phyloP scores from a whole-genome alignment of 495 filamentous ascomycete genomes.

The Lasiosphaeris hirsuta region DNA sequence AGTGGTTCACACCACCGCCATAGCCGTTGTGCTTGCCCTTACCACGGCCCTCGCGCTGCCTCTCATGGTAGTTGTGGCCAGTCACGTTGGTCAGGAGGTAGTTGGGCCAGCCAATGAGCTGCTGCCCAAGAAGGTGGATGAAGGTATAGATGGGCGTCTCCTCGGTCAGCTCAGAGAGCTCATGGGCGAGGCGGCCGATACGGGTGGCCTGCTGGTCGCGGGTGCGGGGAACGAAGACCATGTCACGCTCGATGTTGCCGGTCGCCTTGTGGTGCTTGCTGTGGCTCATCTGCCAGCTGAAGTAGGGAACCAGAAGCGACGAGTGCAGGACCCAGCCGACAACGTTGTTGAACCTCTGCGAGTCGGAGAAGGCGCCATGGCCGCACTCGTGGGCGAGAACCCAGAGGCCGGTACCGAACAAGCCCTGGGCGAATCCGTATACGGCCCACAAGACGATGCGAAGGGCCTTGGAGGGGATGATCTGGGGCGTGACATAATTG shows the following conservation, averaged over 20 bases:
- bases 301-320: conserved; percentile 78
- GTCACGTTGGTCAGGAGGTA: conserved; percentile 88
- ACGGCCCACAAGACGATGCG: conserved; percentile 59
- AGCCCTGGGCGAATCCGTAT: conserved; percentile 72
- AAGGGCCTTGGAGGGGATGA: conserved; percentile 55
- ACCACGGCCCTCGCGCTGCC: conserved; percentile 77
- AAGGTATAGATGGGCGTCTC: conserved; percentile 87
- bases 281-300: conserved; percentile 91
- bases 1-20: conserved; percentile 86
- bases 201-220: conserved; percentile 69
- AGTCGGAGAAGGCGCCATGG: conserved; percentile 81
- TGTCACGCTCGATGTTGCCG: conserved; percentile 91
- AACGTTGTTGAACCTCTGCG: conserved; percentile 76
- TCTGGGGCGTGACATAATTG: conserved; percentile 57
- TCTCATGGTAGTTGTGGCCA: conserved; percentile 88
- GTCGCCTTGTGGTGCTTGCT: conserved; percentile 96
- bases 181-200: conserved; percentile 66
- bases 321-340: conserved; percentile 84
- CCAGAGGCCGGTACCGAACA: conserved; percentile 78
- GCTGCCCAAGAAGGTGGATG: conserved; percentile 70
- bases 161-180: conserved; percentile 83
- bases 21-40: conserved; percentile 85
- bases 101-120: conserved; percentile 85
- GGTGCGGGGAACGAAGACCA: conserved; percentile 93
- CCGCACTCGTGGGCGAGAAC: conserved; percentile 86